Evolutionary conservation across 495 filamentous ascomycete species (phyloP).

Genomic region (Cetradonia linearis): DNA sequence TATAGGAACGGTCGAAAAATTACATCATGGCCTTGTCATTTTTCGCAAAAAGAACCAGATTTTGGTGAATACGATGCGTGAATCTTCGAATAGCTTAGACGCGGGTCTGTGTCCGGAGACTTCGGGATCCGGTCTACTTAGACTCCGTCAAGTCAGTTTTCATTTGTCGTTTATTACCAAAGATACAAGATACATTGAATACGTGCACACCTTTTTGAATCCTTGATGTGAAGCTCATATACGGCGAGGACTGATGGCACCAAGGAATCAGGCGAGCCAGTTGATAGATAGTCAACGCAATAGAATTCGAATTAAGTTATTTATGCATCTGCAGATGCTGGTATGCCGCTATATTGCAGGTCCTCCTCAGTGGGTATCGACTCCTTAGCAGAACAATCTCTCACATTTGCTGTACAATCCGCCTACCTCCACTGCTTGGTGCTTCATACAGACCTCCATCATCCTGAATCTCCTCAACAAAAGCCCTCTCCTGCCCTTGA

Average conservation of each 20-base stretch:
- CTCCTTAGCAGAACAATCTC: background rate
- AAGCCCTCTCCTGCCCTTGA: constrained; percentile 18
- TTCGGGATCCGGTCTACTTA: background rate
- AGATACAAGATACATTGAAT: background rate
- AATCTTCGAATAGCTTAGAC: constrained; percentile 4
- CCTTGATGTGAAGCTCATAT: background rate
- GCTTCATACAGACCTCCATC: constrained; percentile 14
- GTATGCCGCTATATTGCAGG: background rate
- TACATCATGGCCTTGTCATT: background rate
- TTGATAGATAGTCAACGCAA: background rate
- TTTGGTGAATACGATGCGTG: background rate
- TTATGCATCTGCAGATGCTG: background rate
- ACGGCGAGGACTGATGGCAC: background rate
- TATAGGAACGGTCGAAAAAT: background rate
- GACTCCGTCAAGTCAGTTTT: background rate
- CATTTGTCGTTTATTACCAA: background rate
- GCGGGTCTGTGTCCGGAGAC: background rate
- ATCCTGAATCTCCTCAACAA: constrained; percentile 12
- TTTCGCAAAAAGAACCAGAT: background rate
- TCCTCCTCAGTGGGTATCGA: background rate
- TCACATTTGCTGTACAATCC: constrained; percentile 14
- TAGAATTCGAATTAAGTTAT: background rate
- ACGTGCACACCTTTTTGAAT: background rate
- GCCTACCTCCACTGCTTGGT: constrained; percentile 10
- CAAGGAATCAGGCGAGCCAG: too few relatives aligned